These are phyloP conservation scores for Didymella lethalis DNA, from an alignment of 2,329 filamentous ascomycete species.

Conservation along the genomic window DNA sequence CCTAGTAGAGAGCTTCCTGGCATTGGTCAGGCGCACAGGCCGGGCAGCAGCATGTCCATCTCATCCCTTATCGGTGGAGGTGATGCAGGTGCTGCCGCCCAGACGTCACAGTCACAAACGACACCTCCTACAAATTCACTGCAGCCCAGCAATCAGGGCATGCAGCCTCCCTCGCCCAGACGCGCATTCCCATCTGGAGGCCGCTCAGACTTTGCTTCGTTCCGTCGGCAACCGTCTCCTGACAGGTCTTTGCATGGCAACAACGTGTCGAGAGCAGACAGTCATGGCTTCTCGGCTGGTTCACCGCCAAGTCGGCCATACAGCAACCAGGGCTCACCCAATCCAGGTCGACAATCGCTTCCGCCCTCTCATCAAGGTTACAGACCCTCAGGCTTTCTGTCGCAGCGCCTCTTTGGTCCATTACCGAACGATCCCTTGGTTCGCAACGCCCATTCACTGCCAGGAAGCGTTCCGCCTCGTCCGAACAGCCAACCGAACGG, in stretches of 20 bases:
- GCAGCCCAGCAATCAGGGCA: conserved; percentile 50
- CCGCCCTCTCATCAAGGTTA: conserved; percentile 44
- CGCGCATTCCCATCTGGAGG: conserved; percentile 42
- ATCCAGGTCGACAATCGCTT: conserved; percentile 44
- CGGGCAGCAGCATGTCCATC: conserved; percentile 74
- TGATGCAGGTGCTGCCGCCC: conserved; percentile 54
- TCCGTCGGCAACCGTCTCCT: conserved; percentile 49
- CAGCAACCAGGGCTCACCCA: conserved; percentile 48
- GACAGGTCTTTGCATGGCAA: conserved; percentile 45
- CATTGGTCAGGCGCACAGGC: conserved; percentile 61
- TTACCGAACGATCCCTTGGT: conserved; percentile 39
- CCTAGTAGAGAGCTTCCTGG: conserved; percentile 64
- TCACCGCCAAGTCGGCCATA: conserved; percentile 45
- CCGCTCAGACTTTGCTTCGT: conserved; percentile 47
- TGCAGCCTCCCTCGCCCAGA: conserved; percentile 58
- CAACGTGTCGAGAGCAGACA: conserved; percentile 40
- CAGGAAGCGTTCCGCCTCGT: conserved; percentile 46
- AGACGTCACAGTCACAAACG: conserved; percentile 57
- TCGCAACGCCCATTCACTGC: conserved; percentile 35
- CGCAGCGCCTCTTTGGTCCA: conserved; percentile 43
- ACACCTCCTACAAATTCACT: conserved; percentile 54
- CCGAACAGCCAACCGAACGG: conserved; percentile 53
- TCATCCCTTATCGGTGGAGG: conserved; percentile 72
- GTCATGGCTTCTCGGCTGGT: conserved; percentile 36
- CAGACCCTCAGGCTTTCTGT: conserved; percentile 43